Evolutionary conservation across 2,329 filamentous ascomycete species (phyloP).

Genomic region (Diplodia scrobiculata): DNA sequence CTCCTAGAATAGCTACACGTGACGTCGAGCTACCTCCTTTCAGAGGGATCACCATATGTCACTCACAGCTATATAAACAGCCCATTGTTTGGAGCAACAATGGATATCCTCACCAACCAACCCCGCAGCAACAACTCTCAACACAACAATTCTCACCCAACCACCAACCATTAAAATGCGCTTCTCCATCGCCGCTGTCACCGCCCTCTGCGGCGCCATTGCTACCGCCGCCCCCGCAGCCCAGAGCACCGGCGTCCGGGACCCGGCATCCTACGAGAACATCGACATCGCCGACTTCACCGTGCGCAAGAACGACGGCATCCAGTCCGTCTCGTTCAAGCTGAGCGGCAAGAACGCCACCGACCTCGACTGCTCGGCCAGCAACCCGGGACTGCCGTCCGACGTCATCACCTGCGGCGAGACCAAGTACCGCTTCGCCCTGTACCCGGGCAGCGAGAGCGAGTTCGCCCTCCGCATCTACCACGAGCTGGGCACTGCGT

Average conservation of each 20-base stretch:
- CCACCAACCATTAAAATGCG: conserved; percentile 42
- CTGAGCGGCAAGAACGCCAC: conserved; percentile 12
- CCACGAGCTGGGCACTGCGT: conserved; percentile 25
- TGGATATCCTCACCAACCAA: not conserved
- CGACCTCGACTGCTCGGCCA: conserved; percentile 13
- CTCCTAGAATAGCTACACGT: conserved; percentile 13
- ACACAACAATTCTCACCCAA: not conserved
- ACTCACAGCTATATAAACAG: not conserved
- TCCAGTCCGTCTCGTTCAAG: conserved; percentile 24
- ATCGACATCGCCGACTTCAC: conserved; percentile 19
- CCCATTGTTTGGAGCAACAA: not conserved
- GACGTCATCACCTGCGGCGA: conserved; percentile 21
- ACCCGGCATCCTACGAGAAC: conserved; percentile 14
- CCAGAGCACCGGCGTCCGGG: not conserved
- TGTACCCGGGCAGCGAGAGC: not conserved
- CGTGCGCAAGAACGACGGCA: conserved; percentile 26
- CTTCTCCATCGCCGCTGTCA: conserved; percentile 40
- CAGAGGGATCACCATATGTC: not conserved
- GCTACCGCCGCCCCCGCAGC: conserved; percentile 4
- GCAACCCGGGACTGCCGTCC: not conserved
- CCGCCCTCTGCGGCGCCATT: conserved; percentile 25
- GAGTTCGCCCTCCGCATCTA: conserved; percentile 23
- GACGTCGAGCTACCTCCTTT: not conserved
- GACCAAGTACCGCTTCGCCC: conserved; percentile 22
- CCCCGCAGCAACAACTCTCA: not conserved